These are phyloP conservation scores for Coprinopsis cinerea DNA, from an alignment of 768 basidiomycete genomes.

Conservation along the genomic window DNA sequence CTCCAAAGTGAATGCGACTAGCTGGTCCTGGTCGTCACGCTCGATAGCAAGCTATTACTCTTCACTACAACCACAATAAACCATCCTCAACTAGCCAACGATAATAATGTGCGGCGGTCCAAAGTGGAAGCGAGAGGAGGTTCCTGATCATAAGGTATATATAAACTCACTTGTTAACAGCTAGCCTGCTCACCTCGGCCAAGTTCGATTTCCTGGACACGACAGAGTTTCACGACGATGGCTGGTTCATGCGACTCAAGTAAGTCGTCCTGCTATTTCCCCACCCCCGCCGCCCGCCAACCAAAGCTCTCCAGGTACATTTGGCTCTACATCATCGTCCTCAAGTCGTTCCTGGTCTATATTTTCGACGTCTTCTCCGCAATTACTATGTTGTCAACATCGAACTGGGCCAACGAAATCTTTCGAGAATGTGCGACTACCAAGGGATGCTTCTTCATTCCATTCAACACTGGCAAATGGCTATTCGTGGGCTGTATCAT, in stretches of 20 bases:
- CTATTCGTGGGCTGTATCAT: slow-evolving; percentile 98
- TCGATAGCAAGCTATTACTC: slow-evolving; percentile 22
- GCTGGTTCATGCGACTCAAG: slow-evolving; percentile 84
- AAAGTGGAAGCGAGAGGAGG: slow-evolving; percentile 95
- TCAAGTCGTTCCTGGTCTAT: slow-evolving; percentile 96
- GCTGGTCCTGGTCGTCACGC: slow-evolving; percentile 32
- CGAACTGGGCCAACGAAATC: slow-evolving; percentile 88
- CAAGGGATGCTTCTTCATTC: slow-evolving; percentile 75
- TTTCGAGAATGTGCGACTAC: slow-evolving; percentile 63
- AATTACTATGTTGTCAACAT: slow-evolving; percentile 90
- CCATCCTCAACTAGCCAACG: slow-evolving; percentile 20
- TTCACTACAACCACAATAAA: slow-evolving; percentile 17
- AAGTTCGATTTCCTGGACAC: slow-evolving; percentile 98
- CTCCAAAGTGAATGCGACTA: slow-evolving; percentile 40
- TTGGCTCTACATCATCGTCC: slow-evolving; percentile 86
- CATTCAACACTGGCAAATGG: slow-evolving; percentile 90
- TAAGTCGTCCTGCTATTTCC: too few relatives aligned
- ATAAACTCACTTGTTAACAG: too few relatives aligned
- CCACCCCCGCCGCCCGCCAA: slow-evolving; percentile 3
- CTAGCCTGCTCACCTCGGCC: too few relatives aligned
- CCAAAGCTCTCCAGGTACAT: slow-evolving; percentile 63
- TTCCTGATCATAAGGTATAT: slow-evolving; percentile 92
- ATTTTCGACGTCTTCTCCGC: slow-evolving; percentile 97
- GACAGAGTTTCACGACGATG: slow-evolving; percentile 85
- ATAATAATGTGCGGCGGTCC: slow-evolving; percentile 59